Conservation (phyloP, 2,329 filamentous ascomycete species). For the Neophaeococcomyces mojaviensis region DNA sequence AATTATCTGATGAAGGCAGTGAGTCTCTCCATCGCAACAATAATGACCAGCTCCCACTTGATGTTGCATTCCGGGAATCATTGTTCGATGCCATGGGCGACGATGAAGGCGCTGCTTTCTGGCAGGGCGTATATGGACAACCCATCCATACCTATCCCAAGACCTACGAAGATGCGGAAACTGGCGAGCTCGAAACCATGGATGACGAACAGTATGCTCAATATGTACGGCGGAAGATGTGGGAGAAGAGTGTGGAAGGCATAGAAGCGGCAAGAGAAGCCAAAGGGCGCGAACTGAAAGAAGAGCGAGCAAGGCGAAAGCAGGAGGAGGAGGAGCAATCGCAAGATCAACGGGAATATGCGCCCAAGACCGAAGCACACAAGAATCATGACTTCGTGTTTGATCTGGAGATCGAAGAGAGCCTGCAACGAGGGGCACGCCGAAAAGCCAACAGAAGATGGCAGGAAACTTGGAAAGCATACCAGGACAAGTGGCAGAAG, state of each 20-base stretch:
- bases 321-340: conserved; percentile 36
- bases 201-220: conserved; percentile 84
- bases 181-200: conserved; percentile 69
- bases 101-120: conserved; percentile 90
- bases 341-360: conserved; percentile 32
- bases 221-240: conserved; percentile 84
- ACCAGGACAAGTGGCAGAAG: conserved; percentile 56
- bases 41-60: conserved; percentile 49
- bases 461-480: conserved; percentile 57
- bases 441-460: conserved; percentile 50
- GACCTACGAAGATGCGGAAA: conserved; percentile 40
- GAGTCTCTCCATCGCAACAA: conserved; percentile 4
- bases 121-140: conserved; percentile 94
- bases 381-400: conserved; percentile 35
- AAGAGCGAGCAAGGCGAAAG: conserved; percentile 7
- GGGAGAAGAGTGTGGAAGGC: conserved; percentile 85
- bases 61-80: conserved; percentile 79
- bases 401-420: conserved; percentile 60
- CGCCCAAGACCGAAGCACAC: conserved; percentile 28
- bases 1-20: conserved; percentile 8
- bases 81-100: conserved; percentile 96
- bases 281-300: conserved; percentile 46
- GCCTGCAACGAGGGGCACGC: conserved; percentile 59
- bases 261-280: conserved; percentile 67
- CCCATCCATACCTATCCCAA: conserved; percentile 75